These are phyloP conservation scores for Blastocystis sp. DNA, from an alignment of 352 stramenopile species.

Conservation along the genomic window DNA sequence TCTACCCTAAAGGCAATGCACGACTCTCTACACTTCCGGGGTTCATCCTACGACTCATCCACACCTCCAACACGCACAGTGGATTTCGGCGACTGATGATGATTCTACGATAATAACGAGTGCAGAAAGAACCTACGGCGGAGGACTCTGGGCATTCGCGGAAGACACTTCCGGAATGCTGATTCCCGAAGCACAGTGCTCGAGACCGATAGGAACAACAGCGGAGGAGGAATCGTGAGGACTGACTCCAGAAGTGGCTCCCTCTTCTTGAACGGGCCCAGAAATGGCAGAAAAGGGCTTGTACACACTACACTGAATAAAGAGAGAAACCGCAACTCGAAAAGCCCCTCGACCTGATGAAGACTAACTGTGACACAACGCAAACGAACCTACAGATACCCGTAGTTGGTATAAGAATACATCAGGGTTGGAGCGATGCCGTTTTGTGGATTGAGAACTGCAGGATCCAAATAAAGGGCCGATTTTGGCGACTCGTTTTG, in stretches of 20 bases:
- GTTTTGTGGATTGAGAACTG: neutral
- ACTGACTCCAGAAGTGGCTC: neutral
- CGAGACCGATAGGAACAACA: neutral
- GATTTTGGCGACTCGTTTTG: neutral
- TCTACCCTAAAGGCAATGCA: slow-evolving; percentile 18
- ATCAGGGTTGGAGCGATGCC: slow-evolving; percentile 4
- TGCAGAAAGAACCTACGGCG: neutral
- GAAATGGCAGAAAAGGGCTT: slow-evolving; percentile 37
- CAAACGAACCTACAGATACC: slow-evolving; percentile 13
- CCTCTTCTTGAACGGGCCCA: neutral
- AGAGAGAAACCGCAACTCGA: neutral
- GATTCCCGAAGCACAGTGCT: neutral
- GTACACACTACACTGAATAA: slow-evolving; percentile 36
- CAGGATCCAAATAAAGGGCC: neutral
- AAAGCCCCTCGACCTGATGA: slow-evolving; percentile 40
- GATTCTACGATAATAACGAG: neutral
- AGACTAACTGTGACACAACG: slow-evolving; percentile 3
- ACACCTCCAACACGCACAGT: neutral
- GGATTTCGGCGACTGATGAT: slow-evolving; percentile 9
- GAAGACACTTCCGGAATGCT: neutral
- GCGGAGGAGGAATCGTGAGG: neutral
- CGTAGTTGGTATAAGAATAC: slow-evolving; percentile 44
- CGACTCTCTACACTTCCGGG: slow-evolving; percentile 34
- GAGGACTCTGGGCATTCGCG: neutral
- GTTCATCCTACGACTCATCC: slow-evolving; percentile 49